Percentiles rank a stretch among this genome's conserved stretches.
Evolutionary conservation across 495 filamentous ascomycete genomes (phyloP).

Genomic region (Mycothermus thermophilus): DNA sequence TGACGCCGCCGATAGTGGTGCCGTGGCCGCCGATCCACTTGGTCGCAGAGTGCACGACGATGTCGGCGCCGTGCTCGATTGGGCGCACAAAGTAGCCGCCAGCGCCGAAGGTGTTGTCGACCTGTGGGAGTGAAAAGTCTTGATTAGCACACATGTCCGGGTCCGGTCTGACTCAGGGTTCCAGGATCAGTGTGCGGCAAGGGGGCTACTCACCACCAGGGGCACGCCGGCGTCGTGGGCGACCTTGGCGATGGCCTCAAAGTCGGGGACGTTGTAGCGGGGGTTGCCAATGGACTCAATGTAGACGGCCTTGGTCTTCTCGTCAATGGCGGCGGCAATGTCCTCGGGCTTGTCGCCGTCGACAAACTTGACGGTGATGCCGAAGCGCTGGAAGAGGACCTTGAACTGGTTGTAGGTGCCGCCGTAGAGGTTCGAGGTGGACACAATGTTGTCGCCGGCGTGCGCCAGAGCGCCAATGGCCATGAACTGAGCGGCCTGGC

Average conservation of each 20-base stretch:
- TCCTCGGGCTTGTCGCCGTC: constrained; percentile 70
- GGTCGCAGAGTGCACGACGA: constrained; percentile 88
- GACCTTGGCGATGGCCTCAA: constrained; percentile 68
- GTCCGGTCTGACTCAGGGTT: too few species aligned
- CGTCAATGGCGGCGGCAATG: constrained; percentile 77
- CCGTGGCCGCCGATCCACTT: constrained; percentile 99
- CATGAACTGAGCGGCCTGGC: constrained; percentile 93
- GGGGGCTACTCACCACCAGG: constrained; percentile 49
- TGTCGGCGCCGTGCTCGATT: constrained; percentile 87
- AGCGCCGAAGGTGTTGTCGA: constrained; percentile 96
- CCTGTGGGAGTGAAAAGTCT: too few species aligned
- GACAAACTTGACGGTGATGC: constrained; percentile 85
- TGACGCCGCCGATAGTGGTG: constrained; percentile 82
- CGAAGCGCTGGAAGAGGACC: constrained; percentile 73
- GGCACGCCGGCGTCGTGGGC: constrained; percentile 73
- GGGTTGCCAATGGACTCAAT: constrained; percentile 95
- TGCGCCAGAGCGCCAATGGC: constrained; percentile 70
- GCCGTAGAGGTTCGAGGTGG: constrained; percentile 86
- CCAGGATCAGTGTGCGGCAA: too few species aligned
- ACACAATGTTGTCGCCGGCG: constrained; percentile 87
- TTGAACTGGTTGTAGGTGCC: constrained; percentile 99
- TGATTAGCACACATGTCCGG: too few species aligned
- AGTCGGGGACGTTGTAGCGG: constrained; percentile 83
- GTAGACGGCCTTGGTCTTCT: constrained; percentile 92
- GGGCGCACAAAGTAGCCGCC: constrained; percentile 85